Conservation (phyloP, 164 flowering plant species). For the Cinnamomum micranthum region DNA sequence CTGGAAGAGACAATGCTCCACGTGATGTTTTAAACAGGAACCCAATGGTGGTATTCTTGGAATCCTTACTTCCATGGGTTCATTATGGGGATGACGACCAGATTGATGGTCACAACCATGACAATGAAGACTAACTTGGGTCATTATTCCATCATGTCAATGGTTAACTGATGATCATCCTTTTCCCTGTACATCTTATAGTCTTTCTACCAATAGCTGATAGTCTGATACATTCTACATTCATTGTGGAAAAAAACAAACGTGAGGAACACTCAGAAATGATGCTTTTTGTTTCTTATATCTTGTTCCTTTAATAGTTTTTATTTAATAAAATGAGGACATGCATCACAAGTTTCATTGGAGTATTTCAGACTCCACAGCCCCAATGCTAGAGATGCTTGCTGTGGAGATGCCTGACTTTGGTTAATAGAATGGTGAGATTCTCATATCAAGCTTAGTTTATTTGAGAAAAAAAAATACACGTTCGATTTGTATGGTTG, state of each 20-base stretch:
- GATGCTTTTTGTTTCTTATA: too few relatives aligned
- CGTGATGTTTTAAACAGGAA: conserved; percentile 61
- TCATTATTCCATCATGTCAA: neutral
- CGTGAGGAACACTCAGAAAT: neutral
- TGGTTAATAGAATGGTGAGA: too few relatives aligned
- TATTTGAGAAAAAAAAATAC: too few relatives aligned
- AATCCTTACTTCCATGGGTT: conserved; percentile 75
- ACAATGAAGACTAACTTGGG: conserved; percentile 8
- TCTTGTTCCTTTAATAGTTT: too few relatives aligned
- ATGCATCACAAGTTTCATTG: too few relatives aligned
- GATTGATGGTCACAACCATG: conserved; percentile 22
- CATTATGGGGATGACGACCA: conserved; percentile 42
- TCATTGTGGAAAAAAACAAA: neutral
- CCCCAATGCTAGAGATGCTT: too few relatives aligned
- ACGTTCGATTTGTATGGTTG: too few relatives aligned
- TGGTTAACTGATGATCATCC: neutral
- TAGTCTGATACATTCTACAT: neutral
- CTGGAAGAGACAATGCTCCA: conserved; percentile 27
- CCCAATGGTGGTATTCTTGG: conserved; percentile 61
- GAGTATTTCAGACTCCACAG: too few relatives aligned
- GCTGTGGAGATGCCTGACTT: too few relatives aligned
- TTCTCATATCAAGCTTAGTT: too few relatives aligned
- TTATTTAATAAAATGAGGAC: too few relatives aligned
- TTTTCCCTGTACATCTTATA: neutral
- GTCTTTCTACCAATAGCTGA: neutral